Evolutionary conservation across 163 green algal genomes (phyloP), one percentile per base, ranked within the genome.

Genomic region (Chlorella variabilis): DNA sequence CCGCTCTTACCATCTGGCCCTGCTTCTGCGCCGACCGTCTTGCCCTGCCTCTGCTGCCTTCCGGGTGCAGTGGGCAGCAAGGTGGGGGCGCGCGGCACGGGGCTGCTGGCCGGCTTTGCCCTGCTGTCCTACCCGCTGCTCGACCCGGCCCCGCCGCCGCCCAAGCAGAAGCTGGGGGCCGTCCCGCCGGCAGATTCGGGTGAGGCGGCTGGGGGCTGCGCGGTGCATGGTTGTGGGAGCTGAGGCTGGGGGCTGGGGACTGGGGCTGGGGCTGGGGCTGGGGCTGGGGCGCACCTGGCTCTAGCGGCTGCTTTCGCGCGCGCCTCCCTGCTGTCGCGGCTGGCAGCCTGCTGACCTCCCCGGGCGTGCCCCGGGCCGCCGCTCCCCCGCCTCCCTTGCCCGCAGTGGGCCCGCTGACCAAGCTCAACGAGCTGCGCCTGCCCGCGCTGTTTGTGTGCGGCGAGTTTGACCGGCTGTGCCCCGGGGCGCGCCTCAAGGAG

Each of bases 111-210:
- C 5, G 91, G 88, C 29, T 89, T 88, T n/a, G 76, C 89, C 27
- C 67, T 93, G 0, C 51, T 95, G 31, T 91, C 84, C 0, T 95
- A 95, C 59, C 91, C 91, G 3, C 84, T 94, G 27, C 86, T 85
- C 80, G 87, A 88, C 21, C 83, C 83, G 34, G 61, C 48, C 27
- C 84, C 84, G 45, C 80, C 80, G 36, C 84, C 80, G 20, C 67
- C 80, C 29, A 89, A 86, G 71, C 56, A 83, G 42, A 83, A 83
- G 74, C 48, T 27, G 11, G 84, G 80, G 13, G 66, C 65, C 1
- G 9, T 27, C 15, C 79, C 67, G 34, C 84, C 80, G 0, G 42
- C 56, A 25, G 78, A 86, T 75, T 89, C 80, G 0, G 59, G 74
- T 56, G 70, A 15, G n/a, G 2, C 21, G 39, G n/a, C 29, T 11